A percentile compares a stretch with the other conserved stretches of the same genome.
Evolutionary conservation across 805 yeast species (phyloP).

Genomic region (Wickerhamiella sorbophila): DNA sequence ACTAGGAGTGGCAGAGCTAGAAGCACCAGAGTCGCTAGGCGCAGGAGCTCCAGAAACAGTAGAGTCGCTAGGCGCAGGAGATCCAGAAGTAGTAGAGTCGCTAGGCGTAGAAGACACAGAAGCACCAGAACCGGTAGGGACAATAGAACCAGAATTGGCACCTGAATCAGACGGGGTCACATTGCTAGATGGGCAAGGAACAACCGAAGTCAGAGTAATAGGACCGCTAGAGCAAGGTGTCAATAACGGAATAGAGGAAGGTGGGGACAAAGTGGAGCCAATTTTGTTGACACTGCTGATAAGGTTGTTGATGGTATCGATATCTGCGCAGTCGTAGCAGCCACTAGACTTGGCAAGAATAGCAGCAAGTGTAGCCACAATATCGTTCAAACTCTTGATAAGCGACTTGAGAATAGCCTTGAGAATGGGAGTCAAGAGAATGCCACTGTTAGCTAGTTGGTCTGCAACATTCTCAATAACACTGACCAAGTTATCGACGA

Average conservation of each 20-base stretch:
- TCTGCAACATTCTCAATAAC: background rate
- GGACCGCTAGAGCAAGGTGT: background rate
- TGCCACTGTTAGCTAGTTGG: background rate
- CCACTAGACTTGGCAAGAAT: background rate
- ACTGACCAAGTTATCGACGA: background rate
- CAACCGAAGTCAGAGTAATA: background rate
- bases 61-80: too few species aligned
- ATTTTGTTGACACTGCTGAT: background rate
- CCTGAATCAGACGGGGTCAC: background rate
- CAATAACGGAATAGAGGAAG: background rate
- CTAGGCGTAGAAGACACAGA: background rate
- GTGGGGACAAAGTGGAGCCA: background rate
- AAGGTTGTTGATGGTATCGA: background rate
- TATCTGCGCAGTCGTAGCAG: background rate
- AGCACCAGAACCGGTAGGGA: background rate
- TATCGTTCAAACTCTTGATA: background rate
- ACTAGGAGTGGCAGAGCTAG: background rate
- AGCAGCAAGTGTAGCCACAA: background rate
- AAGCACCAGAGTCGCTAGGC: background rate
- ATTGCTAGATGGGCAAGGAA: background rate
- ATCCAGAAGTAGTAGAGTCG: too few species aligned
- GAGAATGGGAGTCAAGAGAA: background rate
- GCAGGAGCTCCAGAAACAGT: too few species aligned
- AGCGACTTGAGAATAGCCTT: background rate
- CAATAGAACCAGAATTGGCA: background rate